These are phyloP conservation scores for Cicer yamashitae DNA, from an alignment of 306 rosid genomes.

Conservation along the genomic window DNA sequence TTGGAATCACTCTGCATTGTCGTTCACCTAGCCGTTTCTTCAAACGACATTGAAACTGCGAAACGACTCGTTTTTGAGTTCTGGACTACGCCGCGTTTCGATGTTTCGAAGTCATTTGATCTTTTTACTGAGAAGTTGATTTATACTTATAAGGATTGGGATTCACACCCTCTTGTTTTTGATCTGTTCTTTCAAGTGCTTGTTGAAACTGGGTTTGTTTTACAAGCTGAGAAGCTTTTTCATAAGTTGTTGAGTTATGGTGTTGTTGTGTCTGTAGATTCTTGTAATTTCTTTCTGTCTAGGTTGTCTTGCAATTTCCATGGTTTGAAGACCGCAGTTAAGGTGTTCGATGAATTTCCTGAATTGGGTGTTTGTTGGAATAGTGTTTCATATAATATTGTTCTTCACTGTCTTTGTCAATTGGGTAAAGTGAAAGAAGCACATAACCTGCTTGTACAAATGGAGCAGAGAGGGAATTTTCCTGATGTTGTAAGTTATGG, in stretches of 20 bases:
- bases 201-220: slow-evolving; percentile 67
- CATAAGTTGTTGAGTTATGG: slow-evolving; percentile 70
- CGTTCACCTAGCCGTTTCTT: slow-evolving; percentile 67
- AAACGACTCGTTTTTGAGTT: slow-evolving; percentile 64
- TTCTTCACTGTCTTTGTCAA: slow-evolving; percentile 68
- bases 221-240: slow-evolving; percentile 67
- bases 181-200: slow-evolving; percentile 78
- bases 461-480: slow-evolving; percentile 65
- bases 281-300: slow-evolving; percentile 76
- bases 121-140: slow-evolving; percentile 66
- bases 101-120: slow-evolving; percentile 42
- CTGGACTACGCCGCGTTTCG: slow-evolving; percentile 62
- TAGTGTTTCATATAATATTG: slow-evolving; percentile 65
- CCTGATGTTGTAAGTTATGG: slow-evolving; percentile 86
- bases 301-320: slow-evolving; percentile 54
- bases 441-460: slow-evolving; percentile 69
- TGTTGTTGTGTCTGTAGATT: slow-evolving; percentile 66
- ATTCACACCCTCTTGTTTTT: slow-evolving; percentile 74
- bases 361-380: slow-evolving; percentile 77
- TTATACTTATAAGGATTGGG: slow-evolving; percentile 88
- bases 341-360: slow-evolving; percentile 67
- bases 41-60: slow-evolving; percentile 68
- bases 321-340: slow-evolving; percentile 53
- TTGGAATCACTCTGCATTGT: slow-evolving; percentile 77
- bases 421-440: slow-evolving; percentile 77